Conservation (phyloP, 1,139 yeast species). For the Spencermartinsiella ligniputridi region DNA sequence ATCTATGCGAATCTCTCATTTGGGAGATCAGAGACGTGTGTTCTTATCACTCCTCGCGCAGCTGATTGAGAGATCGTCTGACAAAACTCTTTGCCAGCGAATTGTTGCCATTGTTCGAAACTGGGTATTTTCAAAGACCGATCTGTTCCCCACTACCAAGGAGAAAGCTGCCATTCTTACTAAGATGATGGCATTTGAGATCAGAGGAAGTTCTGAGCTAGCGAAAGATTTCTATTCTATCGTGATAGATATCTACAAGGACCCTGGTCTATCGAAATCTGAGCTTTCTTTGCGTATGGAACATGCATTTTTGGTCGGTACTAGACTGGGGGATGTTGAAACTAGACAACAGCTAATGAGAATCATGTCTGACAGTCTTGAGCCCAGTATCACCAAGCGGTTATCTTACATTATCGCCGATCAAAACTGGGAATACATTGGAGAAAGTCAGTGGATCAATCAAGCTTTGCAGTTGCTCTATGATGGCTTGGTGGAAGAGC, state of each 20-base stretch:
- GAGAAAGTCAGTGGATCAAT: slow-evolving; percentile 91
- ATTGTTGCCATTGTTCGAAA: slow-evolving; percentile 73
- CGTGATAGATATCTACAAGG: slow-evolving; percentile 83
- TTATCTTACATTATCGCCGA: slow-evolving; percentile 81
- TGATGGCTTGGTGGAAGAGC: slow-evolving; percentile 64
- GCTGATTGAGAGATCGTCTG: slow-evolving; percentile 82
- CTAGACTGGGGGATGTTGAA: slow-evolving; percentile 71
- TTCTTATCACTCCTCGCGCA: slow-evolving; percentile 85
- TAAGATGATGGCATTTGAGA: slow-evolving; percentile 91
- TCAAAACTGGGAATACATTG: slow-evolving; percentile 94
- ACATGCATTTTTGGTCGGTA: slow-evolving; percentile 93
- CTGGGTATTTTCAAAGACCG: slow-evolving; percentile 85
- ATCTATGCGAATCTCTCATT: slow-evolving; percentile 70
- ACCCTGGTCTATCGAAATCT: slow-evolving; percentile 70
- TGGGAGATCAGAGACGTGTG: slow-evolving; percentile 91
- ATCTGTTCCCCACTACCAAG: slow-evolving; percentile 88
- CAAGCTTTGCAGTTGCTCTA: slow-evolving; percentile 86
- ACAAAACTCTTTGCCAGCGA: slow-evolving; percentile 66
- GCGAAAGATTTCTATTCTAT: slow-evolving; percentile 81
- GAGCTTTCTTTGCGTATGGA: slow-evolving; percentile 95
- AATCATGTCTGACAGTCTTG: slow-evolving; percentile 75
- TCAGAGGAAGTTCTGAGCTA: slow-evolving; percentile 76
- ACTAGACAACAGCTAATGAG: slow-evolving; percentile 77
- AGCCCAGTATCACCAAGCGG: slow-evolving; percentile 72
- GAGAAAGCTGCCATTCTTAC: slow-evolving; percentile 93